Percentiles rank a stretch among this genome's conserved stretches.
These are phyloP conservation scores for Clonostachys sp. DNA, from an alignment of 2,329 filamentous ascomycete genomes.

Conservation along the genomic window DNA sequence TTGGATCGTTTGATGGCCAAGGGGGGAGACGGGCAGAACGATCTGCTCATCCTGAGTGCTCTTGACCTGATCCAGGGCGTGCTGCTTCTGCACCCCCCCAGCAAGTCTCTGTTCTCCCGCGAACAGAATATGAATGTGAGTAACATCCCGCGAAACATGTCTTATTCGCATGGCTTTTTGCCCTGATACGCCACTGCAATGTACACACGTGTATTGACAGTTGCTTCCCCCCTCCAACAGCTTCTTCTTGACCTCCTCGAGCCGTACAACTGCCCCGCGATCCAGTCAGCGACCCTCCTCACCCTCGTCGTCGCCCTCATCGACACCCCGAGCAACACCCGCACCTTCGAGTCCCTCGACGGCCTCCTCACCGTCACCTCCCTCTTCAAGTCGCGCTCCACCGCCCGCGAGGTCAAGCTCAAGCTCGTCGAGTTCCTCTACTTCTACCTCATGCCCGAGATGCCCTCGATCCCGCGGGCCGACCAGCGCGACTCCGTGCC, in stretches of 20 bases:
- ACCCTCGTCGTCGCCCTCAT: conserved; percentile 87
- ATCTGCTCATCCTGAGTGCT: conserved; percentile 81
- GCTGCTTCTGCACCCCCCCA: conserved; percentile 84
- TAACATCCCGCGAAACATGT: conserved; percentile 5
- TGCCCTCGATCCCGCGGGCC: conserved; percentile 50
- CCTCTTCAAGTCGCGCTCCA: conserved; percentile 85
- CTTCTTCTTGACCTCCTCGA: conserved; percentile 92
- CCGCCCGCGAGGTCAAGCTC: conserved; percentile 83
- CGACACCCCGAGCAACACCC: conserved; percentile 80
- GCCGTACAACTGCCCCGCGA: conserved; percentile 83
- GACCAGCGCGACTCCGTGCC: conserved; percentile 38
- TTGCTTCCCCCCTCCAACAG: conserved; percentile 23
- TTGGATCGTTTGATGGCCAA: conserved; percentile 83
- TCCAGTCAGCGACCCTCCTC: conserved; percentile 85
- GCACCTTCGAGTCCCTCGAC: conserved; percentile 87
- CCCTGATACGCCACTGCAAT: neutral
- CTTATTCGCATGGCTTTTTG: neutral
- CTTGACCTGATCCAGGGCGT: conserved; percentile 87
- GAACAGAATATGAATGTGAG: conserved; percentile 91
- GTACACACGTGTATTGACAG: conserved; percentile 1
- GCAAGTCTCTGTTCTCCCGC: conserved; percentile 78
- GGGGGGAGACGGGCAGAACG: conserved; percentile 76
- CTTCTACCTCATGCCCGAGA: conserved; percentile 97
- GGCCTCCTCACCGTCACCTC: conserved; percentile 88
- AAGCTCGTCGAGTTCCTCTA: conserved; percentile 97